Evolutionary conservation across 2,329 filamentous ascomycete species (phyloP).

Genomic region (Sclerotinia subarctica): DNA sequence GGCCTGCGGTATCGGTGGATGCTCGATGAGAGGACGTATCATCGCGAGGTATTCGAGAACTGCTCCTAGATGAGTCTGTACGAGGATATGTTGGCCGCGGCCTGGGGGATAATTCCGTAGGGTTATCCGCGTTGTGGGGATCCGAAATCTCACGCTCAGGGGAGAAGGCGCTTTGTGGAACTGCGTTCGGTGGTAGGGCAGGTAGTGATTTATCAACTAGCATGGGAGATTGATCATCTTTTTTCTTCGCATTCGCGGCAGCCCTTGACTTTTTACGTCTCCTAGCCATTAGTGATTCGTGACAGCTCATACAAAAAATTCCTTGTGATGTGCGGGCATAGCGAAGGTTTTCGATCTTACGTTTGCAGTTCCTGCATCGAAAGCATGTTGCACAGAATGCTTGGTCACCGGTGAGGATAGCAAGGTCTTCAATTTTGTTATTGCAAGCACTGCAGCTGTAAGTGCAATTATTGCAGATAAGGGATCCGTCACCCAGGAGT

Average conservation of each 20-base stretch:
- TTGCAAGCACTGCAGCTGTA: constrained; percentile 97
- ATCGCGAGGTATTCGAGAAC: constrained; percentile 43
- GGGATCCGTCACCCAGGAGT: constrained; percentile 91
- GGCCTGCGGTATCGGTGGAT: constrained; percentile 43
- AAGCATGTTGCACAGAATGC: constrained; percentile 98
- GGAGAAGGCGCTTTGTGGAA: constrained; percentile 59
- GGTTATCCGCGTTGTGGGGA: constrained; percentile 61
- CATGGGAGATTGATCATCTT: constrained; percentile 62
- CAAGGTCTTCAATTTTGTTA: constrained; percentile 97
- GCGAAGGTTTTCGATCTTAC: constrained; percentile 95
- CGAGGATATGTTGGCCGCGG: constrained; percentile 52
- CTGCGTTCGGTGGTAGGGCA: constrained; percentile 76
- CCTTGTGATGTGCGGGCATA: constrained; percentile 97
- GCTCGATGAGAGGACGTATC: constrained; percentile 53
- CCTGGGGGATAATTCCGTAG: constrained; percentile 66
- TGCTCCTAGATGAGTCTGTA: constrained; percentile 54
- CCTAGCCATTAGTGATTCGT: constrained; percentile 92
- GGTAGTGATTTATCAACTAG: constrained; percentile 90
- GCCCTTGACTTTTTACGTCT: constrained; percentile 82
- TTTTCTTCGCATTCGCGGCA: constrained; percentile 56
- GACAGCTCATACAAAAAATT: constrained; percentile 99
- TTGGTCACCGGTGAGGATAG: constrained; percentile 95
- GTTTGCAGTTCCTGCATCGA: constrained; percentile 95
- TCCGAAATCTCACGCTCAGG: constrained; percentile 54
- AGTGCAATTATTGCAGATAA: constrained; percentile 99